Base-by-base conservation (phyloP, 2,329 filamentous ascomycete species). In the Cladosporium sp. region DNA sequence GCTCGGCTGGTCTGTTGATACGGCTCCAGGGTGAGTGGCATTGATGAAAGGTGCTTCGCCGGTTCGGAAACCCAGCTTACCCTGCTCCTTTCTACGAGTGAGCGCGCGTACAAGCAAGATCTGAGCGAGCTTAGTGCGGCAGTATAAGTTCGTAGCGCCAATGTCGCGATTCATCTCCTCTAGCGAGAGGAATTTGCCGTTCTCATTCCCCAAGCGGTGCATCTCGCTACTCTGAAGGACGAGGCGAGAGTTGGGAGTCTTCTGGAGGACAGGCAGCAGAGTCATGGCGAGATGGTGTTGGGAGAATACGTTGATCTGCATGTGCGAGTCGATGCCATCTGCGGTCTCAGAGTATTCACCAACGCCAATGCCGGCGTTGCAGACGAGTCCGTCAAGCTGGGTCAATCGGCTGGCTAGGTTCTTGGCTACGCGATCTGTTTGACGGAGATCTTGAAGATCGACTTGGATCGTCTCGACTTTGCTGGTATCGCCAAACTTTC, bases 201-300 rank as follows among this genome's bases (percentile, higher is more conserved):
- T 66, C 49, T 64, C 64, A 6, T 73, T 74, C 3, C 72, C 70
- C 20, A 70, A 60, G 19, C 74, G 74, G 60, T 80, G 78, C 3
- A 80, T 60, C n/a, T 80, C 77, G 5, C 77, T 80, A 4, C 77
- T 77, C 61, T 80, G 77, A 45, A 78, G 68, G 19, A 80, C 78
- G 3, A 81, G 70, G 12, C 78, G 74, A 19, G 75, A 77, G 61
- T 77, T 68, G 1, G 71, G 71, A 4, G 77, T 80, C 52, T 71
- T 71, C 58, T 74, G 68, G 6, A 81, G 71, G 35, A 74, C 61
- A 1, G 78, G 78, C 6, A 80, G 73, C 8, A 80, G 69, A 0
- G 68, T 73, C 59, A 79, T 70, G n/a, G 73, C 70, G 1, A 82
- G 71, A 61, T 80, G 79, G 59, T 78, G 74, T 60, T 80, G 78